Base-by-base conservation (phyloP, 176 grass and related monocot species). In the Oryza glumipatula region DNA sequence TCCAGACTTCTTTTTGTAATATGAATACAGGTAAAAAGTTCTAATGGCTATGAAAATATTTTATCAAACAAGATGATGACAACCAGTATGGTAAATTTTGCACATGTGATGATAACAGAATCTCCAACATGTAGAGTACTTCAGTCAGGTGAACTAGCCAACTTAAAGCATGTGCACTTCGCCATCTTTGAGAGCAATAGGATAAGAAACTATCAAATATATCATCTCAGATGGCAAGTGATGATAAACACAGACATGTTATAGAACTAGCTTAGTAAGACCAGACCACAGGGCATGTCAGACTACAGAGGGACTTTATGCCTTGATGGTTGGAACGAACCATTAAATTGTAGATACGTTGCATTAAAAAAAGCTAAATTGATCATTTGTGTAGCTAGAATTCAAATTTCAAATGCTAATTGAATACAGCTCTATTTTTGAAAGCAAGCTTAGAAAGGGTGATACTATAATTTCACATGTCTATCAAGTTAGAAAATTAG, bases 401-500 rank as follows among this genome's bases (percentile, higher is more conserved):
- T 71, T 66, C 17, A 75, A 65, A 41, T 70, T 39, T 11, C 19
- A 30, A 77, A 54, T 65, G 41, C 41, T 52, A 77, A 81, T 33
- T 72, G 12, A 41, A 14, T 22, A 21, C 17, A 19, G 11, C 0
- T 43, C 15, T 44, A n/a, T 11, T 85, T 58, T 17, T 35, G 0
- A 58, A 77, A 70, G 45, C 47, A 85, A 35, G 9, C 32, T 61
- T 8, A 63, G 6, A 35, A 19, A 44, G 65, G 16, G 1, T 54
- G 16, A 26, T 80, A 60, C 72, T 28, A 83, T 56, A 71, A 81
- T 21, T 38, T 19, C 52, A 21, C 9, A 74, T 7, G 23, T 30
- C 4, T 74, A 26, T n/a, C 5, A 78, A 68, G 60, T 83, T 38
- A 83, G 22, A 72, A 74, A 69, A 61, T 83, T 47, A 83, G 22